A percentile compares a stretch with the other conserved stretches of the same genome.
phyloP scores from a whole-genome alignment of 2,329 filamentous ascomycete genomes.

The Golovinomyces cichoracearum region DNA sequence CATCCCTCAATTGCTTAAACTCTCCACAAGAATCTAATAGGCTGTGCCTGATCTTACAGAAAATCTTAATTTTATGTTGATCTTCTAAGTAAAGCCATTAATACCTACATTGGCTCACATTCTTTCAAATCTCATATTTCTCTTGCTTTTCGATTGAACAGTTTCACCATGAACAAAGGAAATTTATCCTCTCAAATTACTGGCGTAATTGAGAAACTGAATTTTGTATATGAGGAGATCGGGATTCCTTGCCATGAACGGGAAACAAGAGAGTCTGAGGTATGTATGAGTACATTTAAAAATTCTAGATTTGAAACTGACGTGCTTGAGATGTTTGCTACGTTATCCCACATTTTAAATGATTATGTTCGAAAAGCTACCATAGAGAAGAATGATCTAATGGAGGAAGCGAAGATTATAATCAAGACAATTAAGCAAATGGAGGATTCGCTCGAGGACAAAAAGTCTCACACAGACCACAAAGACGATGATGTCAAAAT shows the following conservation, averaged over 20 bases:
- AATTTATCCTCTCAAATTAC: slow-evolving; percentile 90
- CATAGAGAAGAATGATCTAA: slow-evolving; percentile 66
- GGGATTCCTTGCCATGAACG: slow-evolving; percentile 85
- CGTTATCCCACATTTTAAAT: slow-evolving; percentile 72
- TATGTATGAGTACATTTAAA: slow-evolving; percentile 19
- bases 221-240: slow-evolving; percentile 91
- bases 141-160: neutral
- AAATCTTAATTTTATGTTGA: neutral
- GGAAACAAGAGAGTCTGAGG: slow-evolving; percentile 70
- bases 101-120: neutral
- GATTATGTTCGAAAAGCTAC: slow-evolving; percentile 70
- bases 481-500: slow-evolving; percentile 44
- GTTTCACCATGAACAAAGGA: slow-evolving; percentile 49
- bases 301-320: slow-evolving; percentile 10
- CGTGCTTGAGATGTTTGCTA: slow-evolving; percentile 48
- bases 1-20: no score
- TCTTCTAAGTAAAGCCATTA: neutral
- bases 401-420: slow-evolving; percentile 68
- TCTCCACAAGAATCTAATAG: neutral
- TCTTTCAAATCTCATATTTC: neutral
- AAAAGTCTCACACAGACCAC: slow-evolving; percentile 36
- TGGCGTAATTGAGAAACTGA: slow-evolving; percentile 73
- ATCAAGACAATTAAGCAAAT: slow-evolving; percentile 78
- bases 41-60: neutral
- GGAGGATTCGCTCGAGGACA: slow-evolving; percentile 55